Base-by-base conservation (phyloP, 305 asterid species). In the Fraxinus angustifolia region DNA sequence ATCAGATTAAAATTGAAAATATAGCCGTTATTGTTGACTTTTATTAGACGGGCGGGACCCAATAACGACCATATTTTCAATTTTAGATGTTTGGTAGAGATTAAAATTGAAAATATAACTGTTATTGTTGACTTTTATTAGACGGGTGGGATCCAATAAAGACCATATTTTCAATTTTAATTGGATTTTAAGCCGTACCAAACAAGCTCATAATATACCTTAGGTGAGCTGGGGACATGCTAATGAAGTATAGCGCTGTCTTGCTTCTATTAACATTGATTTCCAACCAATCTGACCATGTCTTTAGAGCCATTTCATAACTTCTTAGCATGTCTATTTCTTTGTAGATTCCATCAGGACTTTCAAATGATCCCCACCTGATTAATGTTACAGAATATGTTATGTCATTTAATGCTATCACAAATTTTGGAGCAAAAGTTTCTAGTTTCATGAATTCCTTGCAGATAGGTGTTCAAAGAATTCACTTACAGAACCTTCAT, bases 231-330 rank as follows among this genome's bases (percentile, higher is more conserved):
- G 99, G 99, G 3, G 97, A 93, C 93, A 95, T 90, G 89, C 91
- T 87, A 88, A 93, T 86, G 87, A 92, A 93, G 62, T 89, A 93
- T 28, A 95, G 45, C 34, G 81, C 90, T 10, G 97, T 90, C 79
- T 87, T 93, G 82, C 83, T 83, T 56, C 92, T 93, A 81, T 93
- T 86, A 68, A 95, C 89, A 60, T 95, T 97, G 82, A 92, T 86
- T 87, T 93, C 97, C 86, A 93, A 60, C 99, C 99, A 95, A 62
- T 95, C 94, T 1, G 97, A 85, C 97, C 99, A 93, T 0, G 99
- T 91, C 48, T 86, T 91, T 5, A 93, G 85, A 12, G 97, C 97
- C 97, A 93, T 89, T 84, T 92, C 97, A 36, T 93, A 95, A 88
- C 97, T 90, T 3, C 97, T 95, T 10, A 91, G 83, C 97, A 92